phyloP scores from a whole-genome alignment of 2,329 filamentous ascomycete genomes.

The Hymenoscyphus salicellus region DNA sequence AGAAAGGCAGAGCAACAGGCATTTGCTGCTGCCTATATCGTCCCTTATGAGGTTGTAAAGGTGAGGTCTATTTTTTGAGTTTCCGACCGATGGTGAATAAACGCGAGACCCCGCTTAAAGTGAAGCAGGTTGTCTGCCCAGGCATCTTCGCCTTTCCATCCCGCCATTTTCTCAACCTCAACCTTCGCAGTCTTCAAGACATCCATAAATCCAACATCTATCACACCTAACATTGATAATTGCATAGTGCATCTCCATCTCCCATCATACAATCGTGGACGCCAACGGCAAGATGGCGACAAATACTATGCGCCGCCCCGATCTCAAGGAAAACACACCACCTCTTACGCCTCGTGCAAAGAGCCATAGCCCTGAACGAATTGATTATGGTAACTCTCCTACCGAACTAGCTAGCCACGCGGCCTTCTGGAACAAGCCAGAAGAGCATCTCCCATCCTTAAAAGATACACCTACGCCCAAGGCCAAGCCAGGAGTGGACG shows the following conservation, averaged over 20 bases:
- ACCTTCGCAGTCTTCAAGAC: not conserved
- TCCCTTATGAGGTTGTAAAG: not conserved
- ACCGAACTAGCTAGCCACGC: not conserved
- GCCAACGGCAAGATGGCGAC: not conserved
- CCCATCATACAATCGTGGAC: not conserved
- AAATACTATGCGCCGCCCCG: not conserved
- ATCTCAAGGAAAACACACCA: not conserved
- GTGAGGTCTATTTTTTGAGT: not conserved
- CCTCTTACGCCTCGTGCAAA: not conserved
- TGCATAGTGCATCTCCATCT: not conserved
- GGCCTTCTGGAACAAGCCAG: not conserved
- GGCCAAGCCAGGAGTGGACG: not conserved
- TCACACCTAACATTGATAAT: not conserved
- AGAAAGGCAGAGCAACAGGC: too few relatives aligned
- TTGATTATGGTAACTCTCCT: not conserved
- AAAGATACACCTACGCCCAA: not conserved
- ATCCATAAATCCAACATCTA: not conserved
- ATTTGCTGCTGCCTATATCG: too few relatives aligned
- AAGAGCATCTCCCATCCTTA: not conserved
- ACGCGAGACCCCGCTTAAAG: not conserved
- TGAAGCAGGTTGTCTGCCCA: not conserved
- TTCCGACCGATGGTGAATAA: too few relatives aligned
- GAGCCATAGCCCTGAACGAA: not conserved
- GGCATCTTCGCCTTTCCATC: not conserved
- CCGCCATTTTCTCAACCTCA: not conserved